Evolutionary conservation across 2,329 filamentous ascomycete genomes (phyloP), one percentile per base, ranked within the genome.

Genomic region (Pseudocercospora pini-densiflorae): DNA sequence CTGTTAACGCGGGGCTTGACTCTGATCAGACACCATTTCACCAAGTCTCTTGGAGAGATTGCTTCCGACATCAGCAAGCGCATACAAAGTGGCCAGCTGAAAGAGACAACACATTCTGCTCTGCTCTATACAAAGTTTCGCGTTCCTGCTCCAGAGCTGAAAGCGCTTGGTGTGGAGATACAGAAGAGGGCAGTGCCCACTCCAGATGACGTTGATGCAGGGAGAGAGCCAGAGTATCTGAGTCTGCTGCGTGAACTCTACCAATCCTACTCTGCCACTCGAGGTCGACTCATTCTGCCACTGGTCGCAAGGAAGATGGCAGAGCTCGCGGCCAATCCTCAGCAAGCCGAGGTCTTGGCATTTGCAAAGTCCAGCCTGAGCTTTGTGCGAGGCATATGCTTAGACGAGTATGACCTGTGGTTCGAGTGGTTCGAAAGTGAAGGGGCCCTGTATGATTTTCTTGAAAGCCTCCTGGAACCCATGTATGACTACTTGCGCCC

Each of bases 41-140:
- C 87, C 66, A 86, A 85, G 69, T 84, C 83, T n/a, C 81, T 88
- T 24, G 86, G 85, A 68, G 89, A 89, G 68, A 88, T 87, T 54
- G 87, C 85, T 59, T 84, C 86, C 54, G 89, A 86, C 71, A 88
- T 88, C 55, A 84, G 85, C 23, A 88, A 85, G 77, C 86, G 88
- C 63, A 89, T 88, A 72, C 87, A 88, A 36, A 87, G 89, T 68
- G 85, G 86, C n/a, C 87, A 90, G 70, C 79, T 90, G 49, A 92
- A 90, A 68, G 89, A 92, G 68, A 90, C 89, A 0, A 90, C 89
- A 1, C 88, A 91, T 81, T 91, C 90, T 23, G 88, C 90, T 9
- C 78, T 92, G 8, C 79, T 92, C 1, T 92, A 92, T 72, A 89
- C 90, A 21, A 92, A 91, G 71, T 92, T 91, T 68, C 83, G 89